These are phyloP conservation scores for Rhizophagus prolifer DNA, from an alignment of 192 early-diverging fungal genomes.

Conservation along the genomic window DNA sequence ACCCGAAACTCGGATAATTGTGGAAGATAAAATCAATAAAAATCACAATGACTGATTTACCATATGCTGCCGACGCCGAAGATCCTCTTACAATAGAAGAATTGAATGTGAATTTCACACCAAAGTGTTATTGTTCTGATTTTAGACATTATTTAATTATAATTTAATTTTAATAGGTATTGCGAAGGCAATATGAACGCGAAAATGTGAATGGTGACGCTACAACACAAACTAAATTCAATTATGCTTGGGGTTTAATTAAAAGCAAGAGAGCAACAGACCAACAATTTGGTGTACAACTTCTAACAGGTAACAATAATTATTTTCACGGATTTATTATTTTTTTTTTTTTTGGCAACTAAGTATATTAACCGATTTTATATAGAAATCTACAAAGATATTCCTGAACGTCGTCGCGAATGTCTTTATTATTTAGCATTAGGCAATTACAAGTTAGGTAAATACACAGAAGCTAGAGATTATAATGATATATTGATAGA, in stretches of 20 bases:
- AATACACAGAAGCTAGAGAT: conserved; percentile 78
- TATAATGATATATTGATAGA: conserved; percentile 81
- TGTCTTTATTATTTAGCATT: conserved; percentile 94
- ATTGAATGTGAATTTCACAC: conserved; percentile 9
- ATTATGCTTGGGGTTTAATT: conserved; percentile 93
- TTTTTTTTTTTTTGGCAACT: not conserved
- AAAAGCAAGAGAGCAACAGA: conserved; percentile 64
- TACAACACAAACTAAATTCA: conserved; percentile 91
- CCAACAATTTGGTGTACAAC: conserved; percentile 73
- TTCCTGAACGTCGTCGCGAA: conserved; percentile 82
- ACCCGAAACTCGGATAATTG: no score
- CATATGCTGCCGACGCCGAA: conserved; percentile 26
- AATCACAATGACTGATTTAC: conserved; percentile 1
- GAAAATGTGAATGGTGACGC: conserved; percentile 52
- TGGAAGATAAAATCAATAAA: no score
- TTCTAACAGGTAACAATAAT: conserved; percentile 61
- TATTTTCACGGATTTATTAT: not conserved
- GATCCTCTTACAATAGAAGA: conserved; percentile 1
- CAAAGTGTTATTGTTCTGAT: not conserved
- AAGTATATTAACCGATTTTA: not conserved
- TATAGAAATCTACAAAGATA: conserved; percentile 84
- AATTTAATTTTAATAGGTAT: conserved; percentile 43
- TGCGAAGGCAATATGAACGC: conserved; percentile 69
- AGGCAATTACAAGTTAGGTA: conserved; percentile 88
- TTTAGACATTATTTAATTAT: not conserved